These are phyloP conservation scores for Firmiana major DNA, from an alignment of 345 rosid genomes.

Conservation along the genomic window DNA sequence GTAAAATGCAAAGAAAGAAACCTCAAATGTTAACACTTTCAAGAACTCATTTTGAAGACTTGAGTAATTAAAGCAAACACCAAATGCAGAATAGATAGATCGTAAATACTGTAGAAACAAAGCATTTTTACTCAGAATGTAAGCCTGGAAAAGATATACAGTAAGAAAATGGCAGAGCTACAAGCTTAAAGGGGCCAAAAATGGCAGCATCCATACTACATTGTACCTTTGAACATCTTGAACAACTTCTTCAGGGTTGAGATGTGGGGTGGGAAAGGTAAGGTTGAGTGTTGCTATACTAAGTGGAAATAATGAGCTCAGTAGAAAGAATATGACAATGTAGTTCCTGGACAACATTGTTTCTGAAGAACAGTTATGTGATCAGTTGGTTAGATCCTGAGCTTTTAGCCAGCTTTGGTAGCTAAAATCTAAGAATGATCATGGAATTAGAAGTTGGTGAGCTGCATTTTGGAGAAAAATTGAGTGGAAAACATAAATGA, in stretches of 20 bases:
- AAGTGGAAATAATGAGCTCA: constrained; percentile 34
- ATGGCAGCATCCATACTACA: background rate
- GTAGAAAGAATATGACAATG: constrained; percentile 47
- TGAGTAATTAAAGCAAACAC: background rate
- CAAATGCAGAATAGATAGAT: background rate
- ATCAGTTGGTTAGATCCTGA: background rate
- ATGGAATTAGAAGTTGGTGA: background rate
- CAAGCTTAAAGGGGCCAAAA: constrained; percentile 3
- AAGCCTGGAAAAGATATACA: background rate
- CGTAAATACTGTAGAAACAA: too few species aligned
- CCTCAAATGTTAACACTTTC: background rate
- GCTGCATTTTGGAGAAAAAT: background rate
- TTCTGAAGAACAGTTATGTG: background rate
- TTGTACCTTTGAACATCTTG: constrained; percentile 73
- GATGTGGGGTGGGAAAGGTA: constrained; percentile 57
- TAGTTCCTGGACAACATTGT: constrained; percentile 39
- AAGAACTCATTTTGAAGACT: background rate
- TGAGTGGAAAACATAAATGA: background rate
- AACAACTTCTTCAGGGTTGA: constrained; percentile 73
- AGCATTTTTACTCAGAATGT: background rate
- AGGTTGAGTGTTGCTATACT: constrained; percentile 46
- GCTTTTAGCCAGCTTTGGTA: background rate
- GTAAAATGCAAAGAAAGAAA: background rate
- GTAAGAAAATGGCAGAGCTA: background rate
- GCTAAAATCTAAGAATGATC: constrained; percentile 1